Evolutionary conservation across 2,329 filamentous ascomycete genomes (phyloP), one percentile per base, ranked within the genome.

Genomic region (Gremmenia infestans): DNA sequence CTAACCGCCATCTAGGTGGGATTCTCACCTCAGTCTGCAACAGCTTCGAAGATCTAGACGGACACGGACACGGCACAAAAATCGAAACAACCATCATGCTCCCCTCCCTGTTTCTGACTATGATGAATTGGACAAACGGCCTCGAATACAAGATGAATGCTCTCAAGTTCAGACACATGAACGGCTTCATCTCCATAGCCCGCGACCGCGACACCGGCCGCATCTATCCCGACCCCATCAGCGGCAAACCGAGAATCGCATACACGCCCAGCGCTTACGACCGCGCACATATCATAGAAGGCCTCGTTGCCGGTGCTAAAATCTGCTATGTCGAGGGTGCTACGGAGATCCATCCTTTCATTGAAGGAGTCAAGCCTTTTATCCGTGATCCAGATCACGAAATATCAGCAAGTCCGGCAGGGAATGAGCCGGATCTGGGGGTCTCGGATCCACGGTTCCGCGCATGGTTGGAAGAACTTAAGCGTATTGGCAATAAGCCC

Each of bases 21-120:
- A 92, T 92, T 63, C 81, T 97, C 56, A 97, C 92, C 0, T 81
- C 83, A 4, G 85, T 92, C 17, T 86, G 89, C 60, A 82, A 79
- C 45, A 84, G 88, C 53, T 90, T 92, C 63, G 88, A 95, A 61
- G 87, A 97, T 63, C 77, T 92, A 0, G 91, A 96, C 69, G 82
- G 82, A 5, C 78, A 85, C 43, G 90, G 91, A 55, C 90, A 97
- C 65, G 93, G 93, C 40, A 79, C 80, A 49, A 96, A 95, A 71
- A 76, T 97, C 28, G 91, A 97, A 75, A 78, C 85, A 9, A 82
- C 82, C 1, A 81, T 81, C 65, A 92, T 94, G 87, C 63, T 84
- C 67, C 90, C 91, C 0, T 81, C 84, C 17, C 69, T 83, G 2
- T 79, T 82, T 63, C 74, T 91, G 14, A 75, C 83, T 5, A 73